Percentiles rank a stretch among this genome's conserved stretches.
phyloP scores from a whole-genome alignment of 306 rosid genomes.

The Prunus mume region DNA sequence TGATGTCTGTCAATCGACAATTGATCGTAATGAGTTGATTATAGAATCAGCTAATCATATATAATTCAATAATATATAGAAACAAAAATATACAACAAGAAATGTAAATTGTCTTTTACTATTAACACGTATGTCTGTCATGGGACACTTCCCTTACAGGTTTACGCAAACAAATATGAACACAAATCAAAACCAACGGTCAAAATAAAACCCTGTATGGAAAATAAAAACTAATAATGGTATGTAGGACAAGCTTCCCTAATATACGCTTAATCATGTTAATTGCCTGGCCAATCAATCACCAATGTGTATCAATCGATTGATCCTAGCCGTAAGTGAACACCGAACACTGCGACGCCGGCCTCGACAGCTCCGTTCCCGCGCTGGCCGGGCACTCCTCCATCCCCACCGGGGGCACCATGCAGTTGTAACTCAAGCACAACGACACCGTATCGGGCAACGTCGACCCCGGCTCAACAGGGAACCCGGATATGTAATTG shows the following conservation, averaged over 20 bases:
- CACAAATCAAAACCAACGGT: neutral
- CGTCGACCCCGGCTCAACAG: conserved; percentile 17
- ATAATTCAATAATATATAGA: too few relatives aligned
- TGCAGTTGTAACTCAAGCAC: conserved; percentile 68
- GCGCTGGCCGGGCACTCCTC: conserved; percentile 55
- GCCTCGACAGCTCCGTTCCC: conserved; percentile 48
- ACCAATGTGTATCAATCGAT: neutral
- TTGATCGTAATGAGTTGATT: neutral
- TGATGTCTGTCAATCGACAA: neutral
- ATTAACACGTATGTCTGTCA: neutral
- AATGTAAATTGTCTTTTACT: neutral
- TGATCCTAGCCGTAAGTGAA: conserved; percentile 20
- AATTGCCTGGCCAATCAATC: neutral
- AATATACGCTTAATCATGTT: neutral
- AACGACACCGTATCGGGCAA: conserved; percentile 65
- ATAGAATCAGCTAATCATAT: neutral
- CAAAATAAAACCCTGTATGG: neutral
- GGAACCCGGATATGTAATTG: conserved; percentile 50
- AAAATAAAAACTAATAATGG: too few relatives aligned
- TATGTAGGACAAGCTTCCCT: neutral
- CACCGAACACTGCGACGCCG: conserved; percentile 51
- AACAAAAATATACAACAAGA: neutral
- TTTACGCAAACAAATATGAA: neutral
- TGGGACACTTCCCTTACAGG: neutral
- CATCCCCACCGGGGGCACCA: conserved; percentile 45